These are phyloP conservation scores for Sphaerulina musiva DNA, from an alignment of 2,329 filamentous ascomycete species.

Conservation along the genomic window DNA sequence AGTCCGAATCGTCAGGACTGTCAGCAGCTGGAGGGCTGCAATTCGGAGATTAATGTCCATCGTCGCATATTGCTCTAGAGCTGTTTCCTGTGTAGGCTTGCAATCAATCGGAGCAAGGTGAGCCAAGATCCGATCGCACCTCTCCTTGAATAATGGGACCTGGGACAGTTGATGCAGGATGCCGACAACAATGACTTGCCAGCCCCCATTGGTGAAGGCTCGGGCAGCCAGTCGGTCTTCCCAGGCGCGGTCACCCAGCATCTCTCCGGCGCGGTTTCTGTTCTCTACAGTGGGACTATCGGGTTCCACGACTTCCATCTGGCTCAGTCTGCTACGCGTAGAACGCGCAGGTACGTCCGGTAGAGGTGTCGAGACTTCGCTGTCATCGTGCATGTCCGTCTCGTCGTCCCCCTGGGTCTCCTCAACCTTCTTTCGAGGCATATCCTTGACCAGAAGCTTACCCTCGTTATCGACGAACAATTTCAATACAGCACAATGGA, in stretches of 20 bases:
- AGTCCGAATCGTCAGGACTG: constrained; percentile 78
- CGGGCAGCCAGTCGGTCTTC: constrained; percentile 74
- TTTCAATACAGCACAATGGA: constrained; percentile 87
- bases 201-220: constrained; percentile 80
- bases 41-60: constrained; percentile 80
- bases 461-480: constrained; percentile 75
- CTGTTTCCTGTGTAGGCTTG: constrained; percentile 69
- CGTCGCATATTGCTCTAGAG: constrained; percentile 62
- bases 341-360: constrained; percentile 71
- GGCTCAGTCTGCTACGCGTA: constrained; percentile 69
- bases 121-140: constrained; percentile 71
- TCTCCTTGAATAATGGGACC: constrained; percentile 60
- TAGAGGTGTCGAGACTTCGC: constrained; percentile 49
- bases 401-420: constrained; percentile 66
- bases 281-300: constrained; percentile 32
- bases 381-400: constrained; percentile 59
- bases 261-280: constrained; percentile 65
- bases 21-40: constrained; percentile 74
- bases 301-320: constrained; percentile 63
- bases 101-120: constrained; percentile 72
- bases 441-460: constrained; percentile 59
- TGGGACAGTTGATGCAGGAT: constrained; percentile 78
- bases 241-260: constrained; percentile 72
- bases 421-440: constrained; percentile 65
- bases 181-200: constrained; percentile 84